Evolutionary conservation across 768 basidiomycete species (phyloP).

Genomic region (Suillus cothurnatus): DNA sequence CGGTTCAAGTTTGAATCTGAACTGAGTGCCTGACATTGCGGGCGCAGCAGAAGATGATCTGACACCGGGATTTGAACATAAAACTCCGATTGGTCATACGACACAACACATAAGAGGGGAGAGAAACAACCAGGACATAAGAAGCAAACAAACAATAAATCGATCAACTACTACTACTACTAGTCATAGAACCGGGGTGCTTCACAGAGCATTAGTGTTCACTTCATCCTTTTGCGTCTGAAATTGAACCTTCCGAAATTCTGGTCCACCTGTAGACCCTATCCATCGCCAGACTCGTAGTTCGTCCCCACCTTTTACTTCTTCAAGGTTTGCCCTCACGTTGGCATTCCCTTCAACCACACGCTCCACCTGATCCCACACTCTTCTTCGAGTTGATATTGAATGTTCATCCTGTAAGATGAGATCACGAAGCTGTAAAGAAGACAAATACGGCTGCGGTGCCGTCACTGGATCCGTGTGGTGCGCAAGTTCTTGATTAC

Average conservation of each 20-base stretch:
- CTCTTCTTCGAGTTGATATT: constrained; percentile 55
- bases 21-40: not conserved
- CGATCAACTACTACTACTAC: not conserved
- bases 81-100: not conserved
- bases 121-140: not conserved
- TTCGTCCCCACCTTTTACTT: constrained; percentile 84
- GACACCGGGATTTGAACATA: not conserved
- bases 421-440: constrained; percentile 85
- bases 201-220: not conserved
- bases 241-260: constrained; percentile 33
- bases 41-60: constrained; percentile 1
- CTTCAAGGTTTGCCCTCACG: constrained; percentile 82
- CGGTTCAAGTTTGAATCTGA: not conserved
- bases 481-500: constrained; percentile 81
- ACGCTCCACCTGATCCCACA: constrained; percentile 85
- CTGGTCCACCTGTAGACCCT: constrained; percentile 47
- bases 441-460: constrained; percentile 78
- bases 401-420: constrained; percentile 83
- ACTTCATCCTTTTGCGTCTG: constrained; percentile 30
- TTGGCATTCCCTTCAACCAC: constrained; percentile 92
- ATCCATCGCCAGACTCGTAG: constrained; percentile 92
- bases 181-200: not conserved
- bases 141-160: constrained; percentile 6
- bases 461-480: constrained; percentile 78
- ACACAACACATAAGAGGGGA: too few relatives aligned